Percentiles rank a stretch among this genome's conserved stretches.
phyloP scores from a whole-genome alignment of 352 stramenopile species.

The Pythium graminicola region DNA sequence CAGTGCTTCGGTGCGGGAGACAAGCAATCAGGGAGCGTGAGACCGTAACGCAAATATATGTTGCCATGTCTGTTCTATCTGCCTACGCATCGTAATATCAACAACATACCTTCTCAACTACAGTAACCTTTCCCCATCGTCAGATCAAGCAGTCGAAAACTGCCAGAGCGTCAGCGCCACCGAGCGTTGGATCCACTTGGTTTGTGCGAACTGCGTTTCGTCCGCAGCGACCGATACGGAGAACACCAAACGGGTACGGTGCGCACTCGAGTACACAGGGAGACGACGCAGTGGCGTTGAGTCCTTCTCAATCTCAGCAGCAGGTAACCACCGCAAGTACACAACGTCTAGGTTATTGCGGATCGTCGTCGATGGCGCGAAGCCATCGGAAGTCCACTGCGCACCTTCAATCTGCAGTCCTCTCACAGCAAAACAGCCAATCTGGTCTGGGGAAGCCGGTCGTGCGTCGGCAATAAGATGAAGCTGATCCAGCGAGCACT shows the following conservation, averaged over 20 bases:
- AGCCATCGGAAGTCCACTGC: constrained; percentile 53
- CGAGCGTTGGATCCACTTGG: constrained; percentile 74
- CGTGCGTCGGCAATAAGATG: constrained; percentile 69
- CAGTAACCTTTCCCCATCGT: not conserved
- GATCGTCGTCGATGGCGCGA: constrained; percentile 72
- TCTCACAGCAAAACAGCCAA: constrained; percentile 50
- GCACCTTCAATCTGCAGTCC: constrained; percentile 84
- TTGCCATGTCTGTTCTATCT: not conserved
- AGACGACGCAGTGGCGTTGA: constrained; percentile 35
- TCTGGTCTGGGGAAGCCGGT: constrained; percentile 15
- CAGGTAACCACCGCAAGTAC: constrained; percentile 67
- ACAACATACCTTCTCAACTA: too few relatives aligned
- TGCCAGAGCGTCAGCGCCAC: constrained; percentile 82
- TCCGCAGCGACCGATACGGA: constrained; percentile 68
- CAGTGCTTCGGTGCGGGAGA: constrained; percentile 13
- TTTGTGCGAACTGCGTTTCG: constrained; percentile 39
- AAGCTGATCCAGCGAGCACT: constrained; percentile 87
- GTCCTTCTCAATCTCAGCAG: constrained; percentile 20
- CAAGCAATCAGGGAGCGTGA: not conserved
- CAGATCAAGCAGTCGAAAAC: constrained; percentile 11
- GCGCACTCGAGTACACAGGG: constrained; percentile 81
- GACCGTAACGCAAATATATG: not conserved
- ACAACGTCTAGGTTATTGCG: constrained; percentile 58
- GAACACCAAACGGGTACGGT: constrained; percentile 73
- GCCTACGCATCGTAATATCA: too few relatives aligned